A percentile compares a stretch with the other conserved stretches of the same genome.
Evolutionary conservation across 441 rosid genomes (phyloP).

Genomic region (Populus hybrid): DNA sequence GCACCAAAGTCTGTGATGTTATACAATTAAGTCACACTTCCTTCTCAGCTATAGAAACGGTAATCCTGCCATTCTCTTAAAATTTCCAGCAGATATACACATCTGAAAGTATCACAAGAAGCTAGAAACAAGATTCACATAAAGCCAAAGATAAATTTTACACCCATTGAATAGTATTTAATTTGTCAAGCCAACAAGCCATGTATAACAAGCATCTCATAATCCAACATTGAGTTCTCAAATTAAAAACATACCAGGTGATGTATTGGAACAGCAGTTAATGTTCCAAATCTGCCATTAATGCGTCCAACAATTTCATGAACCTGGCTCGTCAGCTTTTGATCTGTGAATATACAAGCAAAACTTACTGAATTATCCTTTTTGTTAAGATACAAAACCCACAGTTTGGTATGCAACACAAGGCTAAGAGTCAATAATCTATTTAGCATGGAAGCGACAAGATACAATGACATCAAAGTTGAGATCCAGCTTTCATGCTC

Average conservation of each 20-base stretch:
- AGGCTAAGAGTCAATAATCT: slow-evolving; percentile 1
- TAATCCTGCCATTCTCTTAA: background rate
- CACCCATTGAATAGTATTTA: background rate
- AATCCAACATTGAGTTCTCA: slow-evolving; percentile 5
- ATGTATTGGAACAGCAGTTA: slow-evolving; percentile 95
- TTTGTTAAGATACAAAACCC: slow-evolving; percentile 10
- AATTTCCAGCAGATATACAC: background rate
- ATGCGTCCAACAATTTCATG: slow-evolving; percentile 99
- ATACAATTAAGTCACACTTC: background rate
- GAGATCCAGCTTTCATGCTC: background rate
- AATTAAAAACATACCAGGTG: slow-evolving; percentile 70
- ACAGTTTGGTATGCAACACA: background rate
- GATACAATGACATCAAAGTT: background rate
- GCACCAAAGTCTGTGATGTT: background rate
- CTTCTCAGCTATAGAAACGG: background rate
- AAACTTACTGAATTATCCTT: background rate
- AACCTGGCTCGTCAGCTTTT: slow-evolving; percentile 99
- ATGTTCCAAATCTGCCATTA: slow-evolving; percentile 98
- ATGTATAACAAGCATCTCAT: background rate
- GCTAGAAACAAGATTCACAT: background rate
- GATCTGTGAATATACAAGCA: slow-evolving; percentile 56
- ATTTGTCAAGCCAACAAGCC: background rate
- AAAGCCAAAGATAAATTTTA: background rate
- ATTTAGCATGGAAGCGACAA: background rate
- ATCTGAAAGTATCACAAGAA: background rate